A percentile compares a stretch with the other conserved stretches of the same genome.
Evolutionary conservation across 306 rosid genomes (phyloP).

Genomic region (Astragalus membranaceus): DNA sequence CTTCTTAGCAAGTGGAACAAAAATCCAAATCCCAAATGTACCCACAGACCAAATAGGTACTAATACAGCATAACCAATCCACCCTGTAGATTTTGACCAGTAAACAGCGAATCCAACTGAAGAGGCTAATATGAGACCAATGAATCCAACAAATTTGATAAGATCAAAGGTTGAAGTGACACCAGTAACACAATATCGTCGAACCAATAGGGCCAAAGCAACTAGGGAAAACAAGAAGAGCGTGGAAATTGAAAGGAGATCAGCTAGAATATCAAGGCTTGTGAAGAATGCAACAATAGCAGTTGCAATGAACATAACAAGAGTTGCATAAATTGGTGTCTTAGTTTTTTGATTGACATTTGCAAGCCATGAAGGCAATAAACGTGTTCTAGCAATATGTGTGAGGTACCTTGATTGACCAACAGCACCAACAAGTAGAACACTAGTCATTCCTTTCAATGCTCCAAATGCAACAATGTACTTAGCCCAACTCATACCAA

Average conservation of each 20-base stretch:
- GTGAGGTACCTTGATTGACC: constrained; percentile 76
- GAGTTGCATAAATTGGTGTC: constrained; percentile 67
- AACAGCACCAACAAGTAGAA: constrained; percentile 56
- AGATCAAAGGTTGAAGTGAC: constrained; percentile 21
- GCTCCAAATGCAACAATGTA: constrained; percentile 67
- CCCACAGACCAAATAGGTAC: constrained; percentile 48
- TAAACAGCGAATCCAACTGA: constrained; percentile 35
- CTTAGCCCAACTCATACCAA: constrained; percentile 67
- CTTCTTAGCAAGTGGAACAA: constrained; percentile 47
- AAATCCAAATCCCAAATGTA: constrained; percentile 41
- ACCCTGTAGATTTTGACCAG: constrained; percentile 24
- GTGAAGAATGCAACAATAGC: constrained; percentile 66
- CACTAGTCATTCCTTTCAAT: constrained; percentile 65
- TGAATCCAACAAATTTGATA: constrained; percentile 30
- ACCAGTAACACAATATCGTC: constrained; percentile 47
- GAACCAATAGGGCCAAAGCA: constrained; percentile 53
- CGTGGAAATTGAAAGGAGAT: constrained; percentile 68
- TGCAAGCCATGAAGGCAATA: constrained; percentile 68
- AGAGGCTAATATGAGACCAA: constrained; percentile 33
- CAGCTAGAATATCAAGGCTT: constrained; percentile 39
- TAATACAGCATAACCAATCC: constrained; percentile 38
- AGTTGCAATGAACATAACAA: constrained; percentile 48
- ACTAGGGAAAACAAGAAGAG: constrained; percentile 67
- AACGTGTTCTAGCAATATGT: constrained; percentile 60
- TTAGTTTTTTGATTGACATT: constrained; percentile 42